Evolutionary conservation across 2,329 filamentous ascomycete species (phyloP).

Genomic region (Phoma herbarum): DNA sequence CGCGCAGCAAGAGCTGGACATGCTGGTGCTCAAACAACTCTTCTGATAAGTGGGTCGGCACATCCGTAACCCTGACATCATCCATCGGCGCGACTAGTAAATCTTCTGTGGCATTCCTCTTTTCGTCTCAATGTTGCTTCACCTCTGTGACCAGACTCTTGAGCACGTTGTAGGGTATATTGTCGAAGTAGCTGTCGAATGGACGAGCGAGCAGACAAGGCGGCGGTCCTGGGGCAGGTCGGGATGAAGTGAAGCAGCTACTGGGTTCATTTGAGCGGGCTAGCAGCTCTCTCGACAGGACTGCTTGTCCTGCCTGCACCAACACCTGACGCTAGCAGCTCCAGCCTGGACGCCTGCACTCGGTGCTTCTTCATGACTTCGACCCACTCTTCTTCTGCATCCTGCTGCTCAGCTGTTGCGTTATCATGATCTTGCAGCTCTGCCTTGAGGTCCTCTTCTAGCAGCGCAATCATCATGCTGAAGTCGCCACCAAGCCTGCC

Average conservation of each 20-base stretch:
- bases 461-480: conserved; percentile 79
- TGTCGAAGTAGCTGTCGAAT: neutral
- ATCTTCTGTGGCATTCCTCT: neutral
- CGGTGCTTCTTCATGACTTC: conserved; percentile 89
- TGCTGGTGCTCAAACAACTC: neutral
- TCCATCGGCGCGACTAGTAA: neutral
- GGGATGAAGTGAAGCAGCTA: no score
- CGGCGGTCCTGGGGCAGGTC: no score
- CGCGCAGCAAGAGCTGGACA: neutral
- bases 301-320: conserved; percentile 43
- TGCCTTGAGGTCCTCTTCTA: conserved; percentile 56
- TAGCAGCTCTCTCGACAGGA: conserved; percentile 23
- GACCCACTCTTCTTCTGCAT: conserved; percentile 75
- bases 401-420: conserved; percentile 52
- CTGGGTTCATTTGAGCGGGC: conserved; percentile 17
- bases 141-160: neutral
- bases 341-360: conserved; percentile 79
- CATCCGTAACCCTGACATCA: neutral
- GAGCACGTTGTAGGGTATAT: neutral
- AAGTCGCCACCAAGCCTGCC: conserved; percentile 93
- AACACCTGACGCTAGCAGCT: conserved; percentile 60
- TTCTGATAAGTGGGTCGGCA: neutral
- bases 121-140: neutral
- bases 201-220: no score
- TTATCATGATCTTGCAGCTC: conserved; percentile 52